Evolutionary conservation across 2,329 filamentous ascomycete species (phyloP).

Genomic region (Penicillium sclerotigenum): DNA sequence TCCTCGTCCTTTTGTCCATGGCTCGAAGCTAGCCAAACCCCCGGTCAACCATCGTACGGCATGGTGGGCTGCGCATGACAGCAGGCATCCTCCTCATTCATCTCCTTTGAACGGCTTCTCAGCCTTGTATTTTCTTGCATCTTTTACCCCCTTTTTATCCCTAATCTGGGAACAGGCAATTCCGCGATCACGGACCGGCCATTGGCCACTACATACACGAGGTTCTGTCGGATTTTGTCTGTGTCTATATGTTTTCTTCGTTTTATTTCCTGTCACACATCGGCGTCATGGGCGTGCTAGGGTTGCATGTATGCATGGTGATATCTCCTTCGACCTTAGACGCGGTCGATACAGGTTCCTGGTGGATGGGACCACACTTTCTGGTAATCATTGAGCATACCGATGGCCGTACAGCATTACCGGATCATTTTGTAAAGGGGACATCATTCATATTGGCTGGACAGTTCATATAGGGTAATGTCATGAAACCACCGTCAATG

Average conservation of each 20-base stretch:
- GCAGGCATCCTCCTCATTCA: background rate
- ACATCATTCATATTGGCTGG: constrained; percentile 18
- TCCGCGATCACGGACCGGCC: constrained; percentile 5
- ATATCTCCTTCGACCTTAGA: constrained; percentile 6
- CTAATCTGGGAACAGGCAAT: constrained; percentile 2
- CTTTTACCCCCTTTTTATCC: constrained; percentile 4
- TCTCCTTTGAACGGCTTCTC: background rate
- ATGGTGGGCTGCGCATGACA: background rate
- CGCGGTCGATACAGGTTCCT: constrained; percentile 4
- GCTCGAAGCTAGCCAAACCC: background rate
- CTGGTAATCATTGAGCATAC: background rate
- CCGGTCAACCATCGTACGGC: background rate
- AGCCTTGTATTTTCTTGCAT: constrained; percentile 1
- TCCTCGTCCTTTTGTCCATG: background rate
- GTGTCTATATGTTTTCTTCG: constrained; percentile 19
- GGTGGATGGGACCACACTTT: background rate
- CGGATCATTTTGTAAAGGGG: constrained; percentile 17
- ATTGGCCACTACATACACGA: constrained; percentile 15
- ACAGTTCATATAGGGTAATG: constrained; percentile 21
- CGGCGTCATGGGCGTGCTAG: constrained; percentile 13
- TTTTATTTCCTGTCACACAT: constrained; percentile 2
- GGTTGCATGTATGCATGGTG: constrained; percentile 15
- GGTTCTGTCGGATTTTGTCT: constrained; percentile 8
- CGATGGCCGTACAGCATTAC: constrained; percentile 1
- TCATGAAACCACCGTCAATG: constrained; percentile 1